Evolutionary conservation across 345 rosid species (phyloP).

Genomic region (Lumnitzera littorea): DNA sequence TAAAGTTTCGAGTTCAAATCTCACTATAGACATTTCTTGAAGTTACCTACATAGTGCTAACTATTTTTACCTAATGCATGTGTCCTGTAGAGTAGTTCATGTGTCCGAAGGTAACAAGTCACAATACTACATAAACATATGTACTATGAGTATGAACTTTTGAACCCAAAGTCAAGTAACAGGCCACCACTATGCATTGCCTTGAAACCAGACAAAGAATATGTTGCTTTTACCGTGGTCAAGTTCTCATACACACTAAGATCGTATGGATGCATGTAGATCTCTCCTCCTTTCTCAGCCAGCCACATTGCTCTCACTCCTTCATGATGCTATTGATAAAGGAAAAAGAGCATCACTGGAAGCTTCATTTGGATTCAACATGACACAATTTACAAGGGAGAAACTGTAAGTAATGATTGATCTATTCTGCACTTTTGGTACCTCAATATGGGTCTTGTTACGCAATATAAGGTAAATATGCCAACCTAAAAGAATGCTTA

Average conservation of each 20-base stretch:
- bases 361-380: neutral
- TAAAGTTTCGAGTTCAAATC: no score
- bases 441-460: constrained; percentile 93
- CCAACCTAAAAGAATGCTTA: constrained; percentile 80
- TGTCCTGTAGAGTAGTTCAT: no score
- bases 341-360: neutral
- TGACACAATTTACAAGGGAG: constrained; percentile 1
- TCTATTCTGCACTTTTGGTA: constrained; percentile 13
- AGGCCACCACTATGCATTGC: neutral
- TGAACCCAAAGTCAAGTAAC: constrained; percentile 1
- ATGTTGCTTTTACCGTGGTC: constrained; percentile 34
- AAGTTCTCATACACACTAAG: constrained; percentile 65
- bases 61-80: no score
- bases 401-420: neutral
- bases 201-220: neutral
- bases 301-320: constrained; percentile 94
- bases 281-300: constrained; percentile 81
- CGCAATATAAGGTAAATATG: constrained; percentile 74
- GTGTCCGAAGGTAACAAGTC: no score
- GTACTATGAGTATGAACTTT: neutral
- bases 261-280: constrained; percentile 85
- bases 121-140: neutral
- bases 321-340: constrained; percentile 66
- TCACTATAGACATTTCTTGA: no score
- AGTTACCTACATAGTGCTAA: no score